These are phyloP conservation scores for Balakata baccata DNA, from an alignment of 345 rosid species.

Conservation along the genomic window DNA sequence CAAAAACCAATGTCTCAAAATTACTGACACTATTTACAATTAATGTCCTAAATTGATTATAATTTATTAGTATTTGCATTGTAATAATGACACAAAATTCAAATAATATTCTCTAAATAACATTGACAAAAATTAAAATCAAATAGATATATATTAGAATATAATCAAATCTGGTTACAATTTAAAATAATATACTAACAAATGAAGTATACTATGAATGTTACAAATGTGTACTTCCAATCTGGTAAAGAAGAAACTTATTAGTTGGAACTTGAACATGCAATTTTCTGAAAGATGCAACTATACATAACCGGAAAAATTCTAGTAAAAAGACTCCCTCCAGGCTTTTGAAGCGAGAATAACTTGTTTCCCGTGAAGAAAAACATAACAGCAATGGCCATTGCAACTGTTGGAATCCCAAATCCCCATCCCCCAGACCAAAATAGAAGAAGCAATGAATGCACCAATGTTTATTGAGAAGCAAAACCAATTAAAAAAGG, in stretches of 20 bases:
- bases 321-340: constrained; percentile 90
- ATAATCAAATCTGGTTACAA: no score
- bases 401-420: constrained; percentile 78
- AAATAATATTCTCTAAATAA: no score
- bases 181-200: no score
- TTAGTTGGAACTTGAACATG: constrained; percentile 63
- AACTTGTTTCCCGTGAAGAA: constrained; percentile 70
- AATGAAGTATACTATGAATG: no score
- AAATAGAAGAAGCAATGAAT: constrained; percentile 74
- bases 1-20: no score
- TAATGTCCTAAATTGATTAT: no score
- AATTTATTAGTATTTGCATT: no score
- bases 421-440: constrained; percentile 98
- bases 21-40: no score
- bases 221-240: no score
- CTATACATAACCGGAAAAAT: constrained; percentile 71
- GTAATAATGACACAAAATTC: no score
- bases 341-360: constrained; percentile 75
- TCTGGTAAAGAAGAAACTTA: constrained; percentile 67
- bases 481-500: constrained; percentile 98
- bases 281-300: constrained; percentile 69
- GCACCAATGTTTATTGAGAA: constrained; percentile 87
- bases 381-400: constrained; percentile 73
- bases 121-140: no score
- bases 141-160: no score